Conservation (phyloP, 1,284 basidiomycete species). For the Coniophora puteana region DNA sequence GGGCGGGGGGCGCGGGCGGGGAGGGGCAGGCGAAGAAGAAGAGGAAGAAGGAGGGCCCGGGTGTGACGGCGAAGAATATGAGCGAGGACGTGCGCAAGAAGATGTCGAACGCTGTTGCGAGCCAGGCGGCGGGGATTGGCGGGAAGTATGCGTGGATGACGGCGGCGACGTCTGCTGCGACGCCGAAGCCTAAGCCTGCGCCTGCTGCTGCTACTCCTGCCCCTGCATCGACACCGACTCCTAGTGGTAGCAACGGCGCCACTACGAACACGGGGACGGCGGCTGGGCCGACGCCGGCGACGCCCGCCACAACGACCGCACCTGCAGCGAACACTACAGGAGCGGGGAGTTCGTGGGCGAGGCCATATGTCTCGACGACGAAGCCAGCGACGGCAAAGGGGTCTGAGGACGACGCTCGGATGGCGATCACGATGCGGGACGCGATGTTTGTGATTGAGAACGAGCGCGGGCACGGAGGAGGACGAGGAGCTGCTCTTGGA, state of each 20-base stretch:
- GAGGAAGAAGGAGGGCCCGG: constrained; percentile 79
- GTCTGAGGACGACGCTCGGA: constrained; percentile 51
- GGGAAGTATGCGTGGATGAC: constrained; percentile 87
- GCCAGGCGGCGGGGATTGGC: constrained; percentile 76
- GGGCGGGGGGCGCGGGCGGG: constrained; percentile 44
- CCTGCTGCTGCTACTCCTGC: constrained; percentile 19
- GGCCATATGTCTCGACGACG: constrained; percentile 56
- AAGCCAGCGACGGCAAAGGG: constrained; percentile 21
- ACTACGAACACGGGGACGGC: constrained; percentile 18
- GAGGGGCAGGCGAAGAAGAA: constrained; percentile 83
- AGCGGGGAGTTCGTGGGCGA: constrained; percentile 51
- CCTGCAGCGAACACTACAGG: constrained; percentile 19
- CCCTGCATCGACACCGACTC: constrained; percentile 22
- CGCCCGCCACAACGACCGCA: constrained; percentile 30
- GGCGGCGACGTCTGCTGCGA: constrained; percentile 46
- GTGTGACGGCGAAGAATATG: constrained; percentile 83
- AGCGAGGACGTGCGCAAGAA: constrained; percentile 85
- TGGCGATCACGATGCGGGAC: constrained; percentile 66
- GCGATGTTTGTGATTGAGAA: constrained; percentile 77
- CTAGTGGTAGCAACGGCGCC: constrained; percentile 13
- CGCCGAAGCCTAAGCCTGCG: constrained; percentile 44
- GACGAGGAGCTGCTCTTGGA: constrained; percentile 64
- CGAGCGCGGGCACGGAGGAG: constrained; percentile 76
- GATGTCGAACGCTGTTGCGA: constrained; percentile 85
- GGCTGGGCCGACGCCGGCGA: constrained; percentile 29